Conservation (phyloP, 108 stramenopile genomes). For the Fistulifera pelliculosa region DNA sequence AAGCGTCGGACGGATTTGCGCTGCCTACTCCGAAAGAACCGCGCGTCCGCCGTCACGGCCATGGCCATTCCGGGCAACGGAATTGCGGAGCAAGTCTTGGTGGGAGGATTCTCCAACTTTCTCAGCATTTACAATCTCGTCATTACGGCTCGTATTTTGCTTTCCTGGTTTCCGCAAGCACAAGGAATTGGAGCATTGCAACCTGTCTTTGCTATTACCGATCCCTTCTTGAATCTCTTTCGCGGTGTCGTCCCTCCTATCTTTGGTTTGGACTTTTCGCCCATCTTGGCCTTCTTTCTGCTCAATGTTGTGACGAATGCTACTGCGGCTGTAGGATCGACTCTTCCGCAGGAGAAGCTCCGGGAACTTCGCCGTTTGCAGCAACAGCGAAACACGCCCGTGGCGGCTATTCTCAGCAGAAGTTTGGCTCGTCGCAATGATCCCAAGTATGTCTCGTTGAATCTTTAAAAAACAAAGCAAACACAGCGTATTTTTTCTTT, state of each 20-base stretch:
- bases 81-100: slow-evolving; percentile 72
- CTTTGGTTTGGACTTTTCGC: slow-evolving; percentile 77
- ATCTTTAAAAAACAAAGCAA: too few species aligned
- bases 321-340: slow-evolving; percentile 50
- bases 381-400: too few species aligned
- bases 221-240: slow-evolving; percentile 88
- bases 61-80: slow-evolving; percentile 86
- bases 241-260: slow-evolving; percentile 77
- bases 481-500: too few species aligned
- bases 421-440: too few species aligned
- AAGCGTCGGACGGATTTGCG: slow-evolving; percentile 7
- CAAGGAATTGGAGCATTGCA: slow-evolving; percentile 57
- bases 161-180: slow-evolving; percentile 87
- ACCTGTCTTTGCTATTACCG: slow-evolving; percentile 81
- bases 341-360: slow-evolving; percentile 22
- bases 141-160: slow-evolving; percentile 82
- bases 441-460: too few species aligned
- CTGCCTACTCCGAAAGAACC: slow-evolving; percentile 11
- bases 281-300: slow-evolving; percentile 64
- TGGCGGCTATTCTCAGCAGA: too few species aligned
- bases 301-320: slow-evolving; percentile 44
- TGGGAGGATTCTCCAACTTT: slow-evolving; percentile 81
- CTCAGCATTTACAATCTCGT: slow-evolving; percentile 82
- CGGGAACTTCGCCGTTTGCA: slow-evolving; percentile 1
- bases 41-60: slow-evolving; percentile 16